Evolutionary conservation across 2,329 filamentous ascomycete species (phyloP), one percentile per base, ranked within the genome.

Genomic region (Trichoderma afroharzianum): DNA sequence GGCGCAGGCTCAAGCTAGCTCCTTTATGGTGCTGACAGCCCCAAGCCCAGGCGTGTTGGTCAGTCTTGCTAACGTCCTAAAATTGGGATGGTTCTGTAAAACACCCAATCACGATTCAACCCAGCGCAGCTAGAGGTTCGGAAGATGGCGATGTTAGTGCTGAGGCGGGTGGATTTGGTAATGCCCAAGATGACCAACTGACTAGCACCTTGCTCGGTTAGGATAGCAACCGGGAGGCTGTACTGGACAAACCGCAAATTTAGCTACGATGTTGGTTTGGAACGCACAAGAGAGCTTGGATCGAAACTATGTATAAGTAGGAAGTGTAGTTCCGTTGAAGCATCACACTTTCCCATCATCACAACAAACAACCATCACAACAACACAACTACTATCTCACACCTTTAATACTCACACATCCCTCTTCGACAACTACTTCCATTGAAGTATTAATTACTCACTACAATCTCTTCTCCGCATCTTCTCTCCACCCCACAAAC

Each of bases 81-180:
- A 57, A 26, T 61, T 61, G 36, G 36, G 26, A 58, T 58, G 30
- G 21, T 68, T 61, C 6, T 24, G n/a, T 28, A 6, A 59, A 30
- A 6, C 28, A 53, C 4, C 62, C 62, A 58, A 57, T 68, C 50
- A 71, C n/a, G 26, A 26, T 18, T 53, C 53, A 21, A 26, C 53
- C n/a, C 6, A 26, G 36, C 21, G n/a, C 12, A 11, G 5, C 55
- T 47, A 39, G 55, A 59, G 26, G 53, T 39, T 62, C 67, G 57
- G 66, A 53, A 69, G 21, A 62, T 62, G 55, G 67, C 26, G 55
- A 69, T 33, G 26, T 36, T 69, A 69, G 67, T 69, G 67, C 67
- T 69, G 67, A 53, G 67, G 66, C 36, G 33, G 57, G 55, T 21
- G 28, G 36, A 59, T 39, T 64, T 64, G 61, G 33, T 36, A 59